Evolutionary conservation across 73 alveolate genomes (phyloP).

Genomic region (Breviolum minutum): DNA sequence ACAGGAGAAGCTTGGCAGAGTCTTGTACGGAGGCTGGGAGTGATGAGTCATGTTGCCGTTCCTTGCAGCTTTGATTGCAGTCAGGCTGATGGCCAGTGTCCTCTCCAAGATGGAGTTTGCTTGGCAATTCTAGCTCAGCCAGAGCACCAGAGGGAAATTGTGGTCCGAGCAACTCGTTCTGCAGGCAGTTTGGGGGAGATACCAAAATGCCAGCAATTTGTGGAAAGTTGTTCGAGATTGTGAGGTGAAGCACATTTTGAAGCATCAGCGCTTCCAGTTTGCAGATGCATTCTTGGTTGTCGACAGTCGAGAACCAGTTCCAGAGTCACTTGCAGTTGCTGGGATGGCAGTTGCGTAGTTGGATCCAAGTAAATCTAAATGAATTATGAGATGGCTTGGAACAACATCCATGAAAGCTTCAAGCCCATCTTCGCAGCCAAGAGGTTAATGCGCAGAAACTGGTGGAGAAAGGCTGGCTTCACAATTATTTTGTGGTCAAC

Average conservation of each 20-base stretch:
- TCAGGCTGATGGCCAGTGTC: neutral
- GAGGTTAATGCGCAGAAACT: slow-evolving; percentile 23
- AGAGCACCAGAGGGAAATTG: slow-evolving; percentile 5
- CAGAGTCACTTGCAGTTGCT: neutral
- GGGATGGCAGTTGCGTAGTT: neutral
- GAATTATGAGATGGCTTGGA: neutral
- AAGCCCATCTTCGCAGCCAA: neutral
- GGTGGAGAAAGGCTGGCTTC: neutral
- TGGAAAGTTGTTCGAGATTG: neutral
- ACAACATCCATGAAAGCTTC: neutral
- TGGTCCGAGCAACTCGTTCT: neutral
- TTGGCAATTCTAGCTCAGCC: slow-evolving; percentile 24
- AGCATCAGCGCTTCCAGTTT: slow-evolving; percentile 43
- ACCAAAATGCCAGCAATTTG: neutral
- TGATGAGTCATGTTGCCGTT: no score
- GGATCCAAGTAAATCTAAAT: no score
- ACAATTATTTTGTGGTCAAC: slow-evolving; percentile 38
- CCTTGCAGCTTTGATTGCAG: no score
- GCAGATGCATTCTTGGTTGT: neutral
- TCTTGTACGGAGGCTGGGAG: no score
- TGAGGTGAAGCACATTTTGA: slow-evolving; percentile 32
- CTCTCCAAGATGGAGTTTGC: slow-evolving; percentile 26
- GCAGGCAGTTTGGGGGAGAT: neutral
- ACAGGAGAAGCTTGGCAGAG: no score
- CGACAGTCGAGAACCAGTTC: slow-evolving; percentile 7